A percentile compares a stretch with the other conserved stretches of the same genome.
Conservation (phyloP, 164 flowering plant species). For the Dillenia turbinata region DNA sequence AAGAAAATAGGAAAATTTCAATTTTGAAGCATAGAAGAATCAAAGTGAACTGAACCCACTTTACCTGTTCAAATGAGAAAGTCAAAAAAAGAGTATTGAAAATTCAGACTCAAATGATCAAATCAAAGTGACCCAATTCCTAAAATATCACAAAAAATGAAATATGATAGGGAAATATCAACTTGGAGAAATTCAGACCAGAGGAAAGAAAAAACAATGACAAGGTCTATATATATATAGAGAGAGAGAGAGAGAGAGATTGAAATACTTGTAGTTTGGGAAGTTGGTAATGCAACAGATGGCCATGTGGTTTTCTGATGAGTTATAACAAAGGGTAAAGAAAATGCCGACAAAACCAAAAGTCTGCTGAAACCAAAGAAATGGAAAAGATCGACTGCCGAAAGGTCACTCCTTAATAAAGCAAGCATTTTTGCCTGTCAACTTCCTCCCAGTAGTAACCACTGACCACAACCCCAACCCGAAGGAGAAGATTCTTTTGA, state of each 20-base stretch:
- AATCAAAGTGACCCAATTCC: constrained; percentile 13
- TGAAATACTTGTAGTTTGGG: not conserved
- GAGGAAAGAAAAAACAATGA: constrained; percentile 3
- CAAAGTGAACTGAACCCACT: no score
- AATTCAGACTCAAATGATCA: not conserved
- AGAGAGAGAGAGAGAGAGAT: constrained; percentile 10
- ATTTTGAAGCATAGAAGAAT: no score
- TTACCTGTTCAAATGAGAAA: no score
- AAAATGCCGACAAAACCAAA: constrained; percentile 28
- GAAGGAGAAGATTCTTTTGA: not conserved
- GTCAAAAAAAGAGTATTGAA: no score
- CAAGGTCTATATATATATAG: not conserved
- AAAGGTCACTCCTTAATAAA: constrained; percentile 7
- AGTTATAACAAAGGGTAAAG: constrained; percentile 9
- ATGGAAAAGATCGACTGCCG: constrained; percentile 21
- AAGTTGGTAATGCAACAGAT: constrained; percentile 7
- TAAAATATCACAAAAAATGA: not conserved
- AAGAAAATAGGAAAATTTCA: no score
- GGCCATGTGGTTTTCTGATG: constrained; percentile 18
- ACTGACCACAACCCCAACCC: not conserved
- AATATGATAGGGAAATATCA: not conserved
- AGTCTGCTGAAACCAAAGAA: constrained; percentile 39
- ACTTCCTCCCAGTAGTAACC: not conserved
- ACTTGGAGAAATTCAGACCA: not conserved
- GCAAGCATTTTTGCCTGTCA: no score